phyloP scores from a whole-genome alignment of 495 filamentous ascomycete species.

The Aeminium ludgeri region DNA sequence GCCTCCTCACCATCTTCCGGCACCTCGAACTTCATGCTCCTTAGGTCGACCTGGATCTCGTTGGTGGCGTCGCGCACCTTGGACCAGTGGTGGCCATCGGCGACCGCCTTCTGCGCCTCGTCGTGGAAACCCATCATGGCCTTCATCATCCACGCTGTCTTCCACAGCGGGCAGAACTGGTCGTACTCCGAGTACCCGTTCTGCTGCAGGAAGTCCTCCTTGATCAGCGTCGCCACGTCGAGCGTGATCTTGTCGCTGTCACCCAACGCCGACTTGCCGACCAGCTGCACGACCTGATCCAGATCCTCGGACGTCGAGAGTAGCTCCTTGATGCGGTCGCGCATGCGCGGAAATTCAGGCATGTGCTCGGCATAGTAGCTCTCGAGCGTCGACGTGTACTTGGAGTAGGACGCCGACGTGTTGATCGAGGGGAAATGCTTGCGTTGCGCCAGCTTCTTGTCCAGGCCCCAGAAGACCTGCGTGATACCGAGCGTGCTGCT shows the following conservation, averaged over 20 bases:
- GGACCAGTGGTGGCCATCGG: slow-evolving; percentile 73
- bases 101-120: slow-evolving; percentile 87
- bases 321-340: slow-evolving; percentile 82
- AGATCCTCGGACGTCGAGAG: slow-evolving; percentile 90
- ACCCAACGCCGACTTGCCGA: slow-evolving; percentile 90
- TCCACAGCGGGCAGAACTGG: slow-evolving; percentile 98
- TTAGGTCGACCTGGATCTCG: slow-evolving; percentile 65
- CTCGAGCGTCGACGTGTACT: slow-evolving; percentile 77
- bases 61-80: slow-evolving; percentile 82
- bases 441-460: slow-evolving; percentile 96
- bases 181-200: slow-evolving; percentile 99
- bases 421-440: slow-evolving; percentile 99
- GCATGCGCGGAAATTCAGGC: slow-evolving; percentile 82
- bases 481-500: slow-evolving; percentile 90
- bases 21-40: slow-evolving; percentile 92
- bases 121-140: slow-evolving; percentile 95
- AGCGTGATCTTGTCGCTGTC: slow-evolving; percentile 98
- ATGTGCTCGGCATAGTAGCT: slow-evolving; percentile 84
- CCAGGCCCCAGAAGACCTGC: slow-evolving; percentile 98
- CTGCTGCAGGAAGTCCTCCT: slow-evolving; percentile 98
- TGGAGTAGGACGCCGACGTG: slow-evolving; percentile 88
- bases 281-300: slow-evolving; percentile 96
- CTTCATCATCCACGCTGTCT: slow-evolving; percentile 99
- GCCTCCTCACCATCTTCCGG: slow-evolving; percentile 58
- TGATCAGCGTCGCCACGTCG: slow-evolving; percentile 77